Evolutionary conservation across 148 eudicot species (phyloP).

Genomic region (Rheum nobile): DNA sequence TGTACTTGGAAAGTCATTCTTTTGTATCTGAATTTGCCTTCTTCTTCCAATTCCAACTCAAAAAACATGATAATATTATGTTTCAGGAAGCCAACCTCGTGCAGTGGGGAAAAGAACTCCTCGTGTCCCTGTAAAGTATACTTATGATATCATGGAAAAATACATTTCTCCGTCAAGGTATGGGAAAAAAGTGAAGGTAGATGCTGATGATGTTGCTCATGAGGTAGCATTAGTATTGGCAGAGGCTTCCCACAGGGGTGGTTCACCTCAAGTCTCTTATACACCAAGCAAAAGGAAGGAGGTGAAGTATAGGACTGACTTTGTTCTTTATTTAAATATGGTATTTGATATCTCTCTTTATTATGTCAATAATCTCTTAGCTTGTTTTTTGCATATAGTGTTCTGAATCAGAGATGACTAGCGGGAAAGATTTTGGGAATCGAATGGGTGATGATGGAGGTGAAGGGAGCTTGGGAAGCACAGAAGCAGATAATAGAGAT

Average conservation of each 20-base stretch:
- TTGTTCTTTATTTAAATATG: neutral
- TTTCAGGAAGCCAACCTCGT: slow-evolving; percentile 59
- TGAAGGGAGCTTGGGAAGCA: too few relatives aligned
- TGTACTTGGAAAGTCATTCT: too few relatives aligned
- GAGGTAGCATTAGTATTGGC: slow-evolving; percentile 76
- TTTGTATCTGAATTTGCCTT: slow-evolving; percentile 11
- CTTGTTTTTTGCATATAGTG: slow-evolving; percentile 15
- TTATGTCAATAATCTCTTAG: neutral
- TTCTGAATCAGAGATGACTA: too few relatives aligned
- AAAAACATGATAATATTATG: slow-evolving; percentile 5
- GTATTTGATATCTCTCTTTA: neutral
- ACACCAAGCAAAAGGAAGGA: slow-evolving; percentile 53
- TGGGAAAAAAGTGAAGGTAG: slow-evolving; percentile 44
- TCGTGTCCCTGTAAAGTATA: too few relatives aligned
- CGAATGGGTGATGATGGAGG: too few relatives aligned
- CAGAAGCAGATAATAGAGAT: too few relatives aligned
- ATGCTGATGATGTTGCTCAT: slow-evolving; percentile 70
- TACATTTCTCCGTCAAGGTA: slow-evolving; percentile 55
- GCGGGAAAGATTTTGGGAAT: too few relatives aligned
- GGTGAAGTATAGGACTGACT: neutral
- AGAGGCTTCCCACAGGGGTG: too few relatives aligned
- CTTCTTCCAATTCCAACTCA: neutral
- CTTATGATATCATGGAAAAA: slow-evolving; percentile 49
- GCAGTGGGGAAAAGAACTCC: slow-evolving; percentile 98
- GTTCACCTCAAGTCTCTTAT: slow-evolving; percentile 74